Percentiles rank a stretch among this genome's conserved stretches.
Conservation (phyloP, 208 protist species). For the Strigomonas galati region DNA sequence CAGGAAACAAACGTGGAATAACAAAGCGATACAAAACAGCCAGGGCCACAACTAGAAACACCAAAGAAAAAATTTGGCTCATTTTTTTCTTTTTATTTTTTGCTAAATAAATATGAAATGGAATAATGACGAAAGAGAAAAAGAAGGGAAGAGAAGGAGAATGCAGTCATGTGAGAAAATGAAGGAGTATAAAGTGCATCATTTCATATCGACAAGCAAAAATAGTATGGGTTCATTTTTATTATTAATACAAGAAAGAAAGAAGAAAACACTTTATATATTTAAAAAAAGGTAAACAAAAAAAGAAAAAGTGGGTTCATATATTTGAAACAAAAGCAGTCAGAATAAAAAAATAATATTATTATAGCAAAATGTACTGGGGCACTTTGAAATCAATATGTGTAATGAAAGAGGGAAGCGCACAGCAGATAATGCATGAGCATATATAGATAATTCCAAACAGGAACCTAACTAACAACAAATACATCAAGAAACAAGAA, state of each 20-base stretch:
- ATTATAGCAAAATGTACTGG: neutral
- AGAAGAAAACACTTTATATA: neutral
- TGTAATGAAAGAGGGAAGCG: no score
- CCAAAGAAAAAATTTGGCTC: constrained; percentile 16
- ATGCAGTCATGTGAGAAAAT: no score
- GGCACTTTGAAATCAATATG: neutral
- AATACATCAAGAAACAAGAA: no score
- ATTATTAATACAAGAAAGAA: constrained; percentile 2
- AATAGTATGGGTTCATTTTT: neutral
- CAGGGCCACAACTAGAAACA: constrained; percentile 22
- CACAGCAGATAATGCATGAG: no score
- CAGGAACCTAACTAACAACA: no score
- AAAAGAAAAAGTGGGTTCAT: neutral
- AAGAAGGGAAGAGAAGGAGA: neutral
- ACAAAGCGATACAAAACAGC: constrained; percentile 40
- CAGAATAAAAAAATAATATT: neutral
- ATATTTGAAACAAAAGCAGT: neutral
- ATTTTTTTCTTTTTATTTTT: neutral
- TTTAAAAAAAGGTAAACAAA: neutral
- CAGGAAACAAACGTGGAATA: constrained; percentile 41
- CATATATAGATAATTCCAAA: no score
- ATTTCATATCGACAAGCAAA: no score
- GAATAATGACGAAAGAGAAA: neutral
- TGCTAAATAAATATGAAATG: neutral
- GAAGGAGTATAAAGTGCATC: no score